These are phyloP conservation scores for Mesembryanthemum crystallinum DNA, from an alignment of 148 eudicot species.

Conservation along the genomic window DNA sequence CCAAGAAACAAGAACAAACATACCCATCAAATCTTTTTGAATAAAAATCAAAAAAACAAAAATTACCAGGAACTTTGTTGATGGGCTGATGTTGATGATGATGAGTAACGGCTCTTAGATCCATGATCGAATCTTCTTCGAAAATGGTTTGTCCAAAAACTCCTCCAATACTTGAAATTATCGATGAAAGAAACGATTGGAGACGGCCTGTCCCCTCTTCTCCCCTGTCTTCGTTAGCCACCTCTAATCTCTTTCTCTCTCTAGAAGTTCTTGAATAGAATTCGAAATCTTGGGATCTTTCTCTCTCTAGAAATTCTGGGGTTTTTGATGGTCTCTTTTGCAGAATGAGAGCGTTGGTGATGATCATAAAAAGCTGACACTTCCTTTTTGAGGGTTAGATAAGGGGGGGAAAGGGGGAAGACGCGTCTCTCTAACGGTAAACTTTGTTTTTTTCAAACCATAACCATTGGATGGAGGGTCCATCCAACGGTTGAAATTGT, in stretches of 20 bases:
- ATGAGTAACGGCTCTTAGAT: slow-evolving; percentile 31
- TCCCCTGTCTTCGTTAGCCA: slow-evolving; percentile 53
- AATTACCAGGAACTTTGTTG: slow-evolving; percentile 27
- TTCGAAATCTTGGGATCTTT: background rate
- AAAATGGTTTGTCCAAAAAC: slow-evolving; percentile 34
- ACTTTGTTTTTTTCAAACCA: slow-evolving; percentile 18
- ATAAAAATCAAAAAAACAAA: background rate
- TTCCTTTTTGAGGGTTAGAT: slow-evolving; percentile 17
- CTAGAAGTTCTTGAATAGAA: background rate
- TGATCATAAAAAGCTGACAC: slow-evolving; percentile 5
- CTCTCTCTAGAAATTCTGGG: background rate
- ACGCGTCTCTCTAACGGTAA: slow-evolving; percentile 27
- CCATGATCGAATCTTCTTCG: slow-evolving; percentile 37
- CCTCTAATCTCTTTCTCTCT: slow-evolving; percentile 13
- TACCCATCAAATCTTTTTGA: background rate
- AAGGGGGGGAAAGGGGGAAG: background rate
- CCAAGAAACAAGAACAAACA: background rate
- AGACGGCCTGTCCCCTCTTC: slow-evolving; percentile 56
- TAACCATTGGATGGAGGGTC: slow-evolving; percentile 19
- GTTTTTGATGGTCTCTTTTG: background rate
- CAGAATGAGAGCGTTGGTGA: background rate
- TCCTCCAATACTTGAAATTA: slow-evolving; percentile 54
- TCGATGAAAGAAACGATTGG: slow-evolving; percentile 47
- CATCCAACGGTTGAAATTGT: slow-evolving; percentile 19
- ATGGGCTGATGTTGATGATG: slow-evolving; percentile 21